These are phyloP conservation scores for Glycyrrhiza uralensis DNA, from an alignment of 306 rosid species.

Conservation along the genomic window DNA sequence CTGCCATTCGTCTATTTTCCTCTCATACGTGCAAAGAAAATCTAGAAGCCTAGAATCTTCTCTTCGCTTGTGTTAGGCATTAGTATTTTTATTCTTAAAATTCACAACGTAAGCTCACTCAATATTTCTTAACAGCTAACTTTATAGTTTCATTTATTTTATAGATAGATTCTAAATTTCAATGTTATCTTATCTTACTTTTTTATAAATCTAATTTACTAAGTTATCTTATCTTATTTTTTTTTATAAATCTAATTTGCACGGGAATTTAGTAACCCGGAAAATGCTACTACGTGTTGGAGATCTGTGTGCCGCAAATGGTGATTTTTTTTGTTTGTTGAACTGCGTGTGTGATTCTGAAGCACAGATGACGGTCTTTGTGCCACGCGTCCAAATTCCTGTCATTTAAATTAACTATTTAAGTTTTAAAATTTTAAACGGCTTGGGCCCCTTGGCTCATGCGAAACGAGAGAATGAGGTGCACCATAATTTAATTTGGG, in stretches of 20 bases:
- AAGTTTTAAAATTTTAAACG: neutral
- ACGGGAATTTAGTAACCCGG: neutral
- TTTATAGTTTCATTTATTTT: too few relatives aligned
- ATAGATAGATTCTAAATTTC: too few relatives aligned
- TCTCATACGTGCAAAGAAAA: neutral
- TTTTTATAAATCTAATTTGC: neutral
- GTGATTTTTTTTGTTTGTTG: neutral
- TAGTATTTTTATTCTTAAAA: neutral
- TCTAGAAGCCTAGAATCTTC: slow-evolving; percentile 17
- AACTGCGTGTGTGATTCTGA: slow-evolving; percentile 7
- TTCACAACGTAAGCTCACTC: neutral
- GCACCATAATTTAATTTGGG: neutral
- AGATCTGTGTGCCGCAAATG: neutral
- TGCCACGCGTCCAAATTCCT: slow-evolving; percentile 31
- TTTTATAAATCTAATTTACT: too few relatives aligned
- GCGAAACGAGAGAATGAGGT: neutral
- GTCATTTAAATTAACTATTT: neutral
- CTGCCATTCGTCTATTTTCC: slow-evolving; percentile 2
- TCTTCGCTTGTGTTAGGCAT: neutral
- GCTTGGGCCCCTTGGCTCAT: slow-evolving; percentile 22
- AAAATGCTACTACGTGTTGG: slow-evolving; percentile 42
- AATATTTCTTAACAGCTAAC: slow-evolving; percentile 35
- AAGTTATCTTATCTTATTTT: too few relatives aligned
- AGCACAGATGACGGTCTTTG: neutral
- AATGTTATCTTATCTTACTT: too few relatives aligned